Base-by-base conservation (phyloP, 768 basidiomycete genomes). In the Lactarius hengduanensis region DNA sequence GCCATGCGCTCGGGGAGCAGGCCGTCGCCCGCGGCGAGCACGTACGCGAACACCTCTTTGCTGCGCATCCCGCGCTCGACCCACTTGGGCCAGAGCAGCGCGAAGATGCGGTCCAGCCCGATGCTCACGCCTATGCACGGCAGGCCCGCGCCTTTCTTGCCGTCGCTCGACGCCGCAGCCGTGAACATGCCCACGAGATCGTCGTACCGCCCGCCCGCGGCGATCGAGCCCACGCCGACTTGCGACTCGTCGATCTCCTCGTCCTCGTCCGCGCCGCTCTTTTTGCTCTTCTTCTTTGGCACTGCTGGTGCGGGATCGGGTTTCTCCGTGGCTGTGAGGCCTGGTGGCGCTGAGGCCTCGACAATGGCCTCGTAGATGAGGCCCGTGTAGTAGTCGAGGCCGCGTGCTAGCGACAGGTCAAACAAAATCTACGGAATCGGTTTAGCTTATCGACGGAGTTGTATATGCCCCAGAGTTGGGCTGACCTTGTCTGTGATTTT, bases 331-430 rank as follows among this genome's bases (percentile, higher is more conserved):
- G 79, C 70, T 66, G 81, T 82, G 79, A 94, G 87, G 3, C 87
- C 88, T 0, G 96, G 96, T 2, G 96, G 95, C 0, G 96, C 96
- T 10, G 96, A 98, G 1, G 89, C 92, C 73, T 93, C 94, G 47
- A 94, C 92, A 68, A 92, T 85, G 53, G 94, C 97, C 78, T 99
- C 96, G 78, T 96, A 98, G 75, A 98, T 98, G 72, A 99, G 89
- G 20, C 97, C 97, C 2, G 96, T 99, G 78, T 99, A 98, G 78
- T 99, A 98, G 76, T 98, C 97, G 26, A 98, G 84, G 45, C 96
- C 96, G 38, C 96, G 90, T n/a, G 96, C 96, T 16, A 99, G 86
- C 2, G 95, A 97, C 70, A 98, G 84, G 77, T 99, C 96, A 74
- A 99, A 98, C 3, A 93, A 96, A 72, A 99, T 84, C 92, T 95